These are phyloP conservation scores for Prunus mume DNA, from an alignment of 306 rosid species.

Conservation along the genomic window DNA sequence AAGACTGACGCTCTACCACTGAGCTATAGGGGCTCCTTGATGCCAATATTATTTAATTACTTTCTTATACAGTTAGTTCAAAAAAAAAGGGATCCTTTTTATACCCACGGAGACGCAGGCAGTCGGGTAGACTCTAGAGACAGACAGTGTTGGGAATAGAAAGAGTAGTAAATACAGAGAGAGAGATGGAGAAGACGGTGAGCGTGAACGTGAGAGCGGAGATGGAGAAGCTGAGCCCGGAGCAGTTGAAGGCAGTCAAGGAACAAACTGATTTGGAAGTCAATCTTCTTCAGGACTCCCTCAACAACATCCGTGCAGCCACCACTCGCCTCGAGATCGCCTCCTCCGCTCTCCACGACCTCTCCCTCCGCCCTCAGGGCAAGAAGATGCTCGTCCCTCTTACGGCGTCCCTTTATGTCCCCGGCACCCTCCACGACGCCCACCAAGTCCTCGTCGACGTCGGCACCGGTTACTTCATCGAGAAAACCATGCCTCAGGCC, in stretches of 20 bases:
- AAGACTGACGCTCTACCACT: constrained; percentile 27
- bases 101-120: neutral
- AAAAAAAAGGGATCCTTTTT: neutral
- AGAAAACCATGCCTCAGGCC: constrained; percentile 88
- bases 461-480: constrained; percentile 93
- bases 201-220: constrained; percentile 15
- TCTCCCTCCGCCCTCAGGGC: constrained; percentile 73
- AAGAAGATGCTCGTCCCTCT: constrained; percentile 83
- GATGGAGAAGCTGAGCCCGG: constrained; percentile 80
- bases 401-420: constrained; percentile 90
- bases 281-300: constrained; percentile 82
- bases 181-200: constrained; percentile 22
- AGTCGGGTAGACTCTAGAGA: neutral
- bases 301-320: constrained; percentile 84
- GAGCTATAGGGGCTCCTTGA: constrained; percentile 7
- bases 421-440: constrained; percentile 75
- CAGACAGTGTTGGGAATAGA: neutral
- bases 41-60: neutral
- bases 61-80: fast-evolving
- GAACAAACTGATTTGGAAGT: constrained; percentile 84
- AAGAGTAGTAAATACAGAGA: neutral
- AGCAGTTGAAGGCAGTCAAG: constrained; percentile 73
- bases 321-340: constrained; percentile 83
- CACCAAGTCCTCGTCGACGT: constrained; percentile 74
- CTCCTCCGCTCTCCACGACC: constrained; percentile 73